Evolutionary conservation across 208 protist species (phyloP).

Genomic region (Trypanosoma lewisi): DNA sequence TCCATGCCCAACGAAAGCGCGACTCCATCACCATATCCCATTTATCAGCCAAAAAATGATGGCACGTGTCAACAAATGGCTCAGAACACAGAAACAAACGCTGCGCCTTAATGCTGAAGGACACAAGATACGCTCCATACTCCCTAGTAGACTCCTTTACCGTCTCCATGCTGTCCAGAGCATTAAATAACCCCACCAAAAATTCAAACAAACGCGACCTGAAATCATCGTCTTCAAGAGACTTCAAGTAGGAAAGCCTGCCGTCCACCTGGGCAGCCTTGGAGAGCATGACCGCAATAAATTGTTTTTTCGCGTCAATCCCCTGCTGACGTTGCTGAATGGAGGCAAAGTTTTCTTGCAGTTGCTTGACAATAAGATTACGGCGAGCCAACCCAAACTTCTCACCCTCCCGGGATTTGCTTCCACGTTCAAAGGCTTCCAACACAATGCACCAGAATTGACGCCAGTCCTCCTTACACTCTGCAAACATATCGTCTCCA

Average conservation of each 20-base stretch:
- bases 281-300: slow-evolving; percentile 62
- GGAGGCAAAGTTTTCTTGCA: slow-evolving; percentile 61
- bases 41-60: slow-evolving; percentile 63
- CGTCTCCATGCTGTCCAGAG: slow-evolving; percentile 40
- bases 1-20: slow-evolving; percentile 51
- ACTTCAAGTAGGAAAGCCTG: slow-evolving; percentile 53
- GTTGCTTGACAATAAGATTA: slow-evolving; percentile 36
- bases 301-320: slow-evolving; percentile 45
- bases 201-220: slow-evolving; percentile 52
- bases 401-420: slow-evolving; percentile 49
- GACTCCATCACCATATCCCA: slow-evolving; percentile 71
- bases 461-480: slow-evolving; percentile 57
- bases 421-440: slow-evolving; percentile 53
- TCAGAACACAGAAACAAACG: slow-evolving; percentile 49
- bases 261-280: slow-evolving; percentile 71
- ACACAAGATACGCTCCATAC: slow-evolving; percentile 47
- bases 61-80: slow-evolving; percentile 70
- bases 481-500: slow-evolving; percentile 49
- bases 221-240: slow-evolving; percentile 50
- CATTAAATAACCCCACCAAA: slow-evolving; percentile 40
- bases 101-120: slow-evolving; percentile 51
- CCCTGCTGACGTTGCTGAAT: slow-evolving; percentile 48
- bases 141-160: slow-evolving; percentile 55
- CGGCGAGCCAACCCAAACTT: slow-evolving; percentile 46
- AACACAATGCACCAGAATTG: slow-evolving; percentile 59